Percentiles rank a stretch among this genome's conserved stretches.
phyloP scores from a whole-genome alignment of 2,329 filamentous ascomycete species.

The Xylaria hypoxylon region DNA sequence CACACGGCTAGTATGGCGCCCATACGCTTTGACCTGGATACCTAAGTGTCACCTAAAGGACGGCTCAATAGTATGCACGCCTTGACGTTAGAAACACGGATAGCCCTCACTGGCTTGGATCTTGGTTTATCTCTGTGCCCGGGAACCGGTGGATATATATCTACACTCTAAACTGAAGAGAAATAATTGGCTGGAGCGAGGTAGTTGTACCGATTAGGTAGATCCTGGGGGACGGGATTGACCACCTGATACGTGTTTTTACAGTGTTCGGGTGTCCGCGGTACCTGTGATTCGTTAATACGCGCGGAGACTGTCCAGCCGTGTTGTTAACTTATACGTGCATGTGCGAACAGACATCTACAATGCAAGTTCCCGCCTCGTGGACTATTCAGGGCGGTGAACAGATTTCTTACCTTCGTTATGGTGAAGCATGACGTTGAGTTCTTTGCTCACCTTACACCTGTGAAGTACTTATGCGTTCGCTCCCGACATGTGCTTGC shows the following conservation, averaged over 20 bases:
- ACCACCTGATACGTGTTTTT: not conserved
- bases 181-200: slow-evolving; percentile 1
- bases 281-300: not conserved
- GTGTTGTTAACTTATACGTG: slow-evolving; percentile 1
- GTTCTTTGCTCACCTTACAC: not conserved
- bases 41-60: not conserved
- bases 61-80: slow-evolving; percentile 22
- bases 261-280: not conserved
- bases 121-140: slow-evolving; percentile 20
- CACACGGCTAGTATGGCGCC: not conserved
- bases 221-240: not conserved
- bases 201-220: slow-evolving; percentile 12
- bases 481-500: not conserved
- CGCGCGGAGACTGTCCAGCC: not conserved
- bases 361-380: slow-evolving; percentile 17
- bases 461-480: slow-evolving; percentile 12
- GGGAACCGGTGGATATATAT: slow-evolving; percentile 14
- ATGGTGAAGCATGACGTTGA: not conserved
- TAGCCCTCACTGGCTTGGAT: not conserved
- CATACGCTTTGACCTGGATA: slow-evolving; percentile 8
- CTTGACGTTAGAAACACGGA: slow-evolving; percentile 11
- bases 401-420: not conserved
- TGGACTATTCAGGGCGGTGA: not conserved
- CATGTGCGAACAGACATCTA: slow-evolving; percentile 18
- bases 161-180: not conserved